Conservation (phyloP, 768 basidiomycete genomes). For the Boletellus sp. region DNA sequence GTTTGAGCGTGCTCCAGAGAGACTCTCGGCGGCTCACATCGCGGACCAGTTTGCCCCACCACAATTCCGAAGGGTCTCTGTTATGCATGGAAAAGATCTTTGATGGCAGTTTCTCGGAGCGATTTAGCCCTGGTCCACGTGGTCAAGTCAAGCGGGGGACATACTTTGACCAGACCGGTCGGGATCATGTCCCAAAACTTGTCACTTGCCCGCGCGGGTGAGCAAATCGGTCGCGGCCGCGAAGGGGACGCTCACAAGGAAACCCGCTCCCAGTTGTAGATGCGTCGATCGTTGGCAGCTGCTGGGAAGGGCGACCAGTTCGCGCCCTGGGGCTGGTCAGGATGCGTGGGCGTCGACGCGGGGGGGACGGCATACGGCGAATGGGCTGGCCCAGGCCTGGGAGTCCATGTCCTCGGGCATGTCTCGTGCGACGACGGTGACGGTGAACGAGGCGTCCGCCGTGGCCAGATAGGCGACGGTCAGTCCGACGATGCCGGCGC, state of each 20-base stretch:
- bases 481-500: conserved; percentile 39
- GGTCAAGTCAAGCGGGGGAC: conserved; percentile 1
- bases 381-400: conserved; percentile 49
- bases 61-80: conserved; percentile 24
- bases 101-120: conserved; percentile 36
- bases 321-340: conserved; percentile 35
- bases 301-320: conserved; percentile 45
- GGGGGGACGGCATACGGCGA: conserved; percentile 36
- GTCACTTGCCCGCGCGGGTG: conserved; percentile 29
- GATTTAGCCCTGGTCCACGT: conserved; percentile 1
- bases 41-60: conserved; percentile 39
- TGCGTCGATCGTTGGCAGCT: conserved; percentile 31
- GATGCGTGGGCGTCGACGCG: background rate
- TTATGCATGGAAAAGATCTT: conserved; percentile 28
- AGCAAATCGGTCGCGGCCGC: background rate
- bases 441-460: conserved; percentile 12
- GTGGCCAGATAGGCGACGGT: conserved; percentile 34
- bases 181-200: conserved; percentile 48
- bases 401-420: conserved; percentile 38
- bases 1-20: background rate
- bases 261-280: conserved; percentile 36
- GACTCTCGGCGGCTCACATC: conserved; percentile 31
- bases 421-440: conserved; percentile 35
- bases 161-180: conserved; percentile 39
- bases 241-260: conserved; percentile 37